Evolutionary conservation across 495 filamentous ascomycete species (phyloP).

Genomic region (Talaromyces adpressus): DNA sequence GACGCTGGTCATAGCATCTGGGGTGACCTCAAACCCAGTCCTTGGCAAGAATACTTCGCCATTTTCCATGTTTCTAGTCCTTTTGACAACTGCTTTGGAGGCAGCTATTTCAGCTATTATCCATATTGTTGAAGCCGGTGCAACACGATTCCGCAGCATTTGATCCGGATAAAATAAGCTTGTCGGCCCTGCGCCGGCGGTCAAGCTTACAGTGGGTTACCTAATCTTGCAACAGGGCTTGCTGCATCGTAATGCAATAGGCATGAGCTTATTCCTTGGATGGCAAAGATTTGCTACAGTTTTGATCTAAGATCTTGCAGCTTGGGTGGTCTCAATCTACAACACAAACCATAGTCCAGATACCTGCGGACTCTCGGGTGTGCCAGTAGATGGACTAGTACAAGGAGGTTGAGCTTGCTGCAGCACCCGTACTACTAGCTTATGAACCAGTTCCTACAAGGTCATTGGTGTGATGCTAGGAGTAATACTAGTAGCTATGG

Average conservation of each 20-base stretch:
- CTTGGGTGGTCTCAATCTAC: background rate
- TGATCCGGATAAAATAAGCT: background rate
- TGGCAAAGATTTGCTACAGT: too few relatives aligned
- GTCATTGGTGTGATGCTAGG: background rate
- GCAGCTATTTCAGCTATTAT: background rate
- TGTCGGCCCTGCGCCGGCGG: background rate
- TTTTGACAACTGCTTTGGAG: background rate
- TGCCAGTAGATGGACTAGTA: too few relatives aligned
- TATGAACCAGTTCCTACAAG: background rate
- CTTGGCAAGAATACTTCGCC: background rate
- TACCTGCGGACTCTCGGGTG: too few relatives aligned
- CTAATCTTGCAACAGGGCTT: background rate
- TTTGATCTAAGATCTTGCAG: too few relatives aligned
- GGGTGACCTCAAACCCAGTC: background rate
- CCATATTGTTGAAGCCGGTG: background rate
- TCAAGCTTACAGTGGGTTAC: background rate
- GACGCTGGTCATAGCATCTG: background rate
- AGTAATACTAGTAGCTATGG: background rate
- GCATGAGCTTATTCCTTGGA: too few relatives aligned
- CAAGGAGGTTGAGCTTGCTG: background rate
- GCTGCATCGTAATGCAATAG: background rate
- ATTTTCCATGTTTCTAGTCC: background rate
- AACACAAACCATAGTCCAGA: background rate
- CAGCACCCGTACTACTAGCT: background rate
- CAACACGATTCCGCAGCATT: background rate